A percentile compares a stretch with the other conserved stretches of the same genome.
Evolutionary conservation across 495 filamentous ascomycete species (phyloP).

Genomic region (Astrothelium macrocarpum): DNA sequence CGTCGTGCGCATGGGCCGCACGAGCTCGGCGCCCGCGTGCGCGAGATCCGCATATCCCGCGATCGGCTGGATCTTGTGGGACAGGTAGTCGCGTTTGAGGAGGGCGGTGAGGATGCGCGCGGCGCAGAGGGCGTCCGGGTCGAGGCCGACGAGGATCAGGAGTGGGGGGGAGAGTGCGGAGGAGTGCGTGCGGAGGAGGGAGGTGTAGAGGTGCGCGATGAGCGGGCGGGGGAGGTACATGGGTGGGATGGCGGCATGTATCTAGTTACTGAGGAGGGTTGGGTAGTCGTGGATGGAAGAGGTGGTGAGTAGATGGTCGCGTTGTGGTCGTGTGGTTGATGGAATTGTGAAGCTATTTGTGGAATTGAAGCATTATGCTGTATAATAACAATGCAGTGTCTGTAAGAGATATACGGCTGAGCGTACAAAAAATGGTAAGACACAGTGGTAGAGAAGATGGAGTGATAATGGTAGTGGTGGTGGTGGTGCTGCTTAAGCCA

Average conservation of each 20-base stretch:
- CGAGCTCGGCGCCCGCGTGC: conserved; percentile 61
- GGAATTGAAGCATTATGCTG: not conserved
- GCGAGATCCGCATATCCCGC: conserved; percentile 85
- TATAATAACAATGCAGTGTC: not conserved
- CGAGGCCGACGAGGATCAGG: conserved; percentile 85
- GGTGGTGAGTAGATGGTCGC: not conserved
- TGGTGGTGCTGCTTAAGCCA: too few species aligned
- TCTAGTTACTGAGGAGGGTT: not conserved
- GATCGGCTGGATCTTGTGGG: conserved; percentile 95
- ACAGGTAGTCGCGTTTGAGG: conserved; percentile 91
- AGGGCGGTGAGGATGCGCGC: conserved; percentile 86
- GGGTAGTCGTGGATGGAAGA: not conserved
- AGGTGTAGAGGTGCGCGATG: conserved; percentile 80
- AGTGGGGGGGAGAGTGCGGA: conserved; percentile 80
- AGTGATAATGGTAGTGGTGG: not conserved
- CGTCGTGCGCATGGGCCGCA: conserved; percentile 70
- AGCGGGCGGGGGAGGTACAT: conserved; percentile 95
- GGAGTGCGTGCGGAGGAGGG: conserved; percentile 71
- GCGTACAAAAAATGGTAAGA: not conserved
- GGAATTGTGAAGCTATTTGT: not conserved
- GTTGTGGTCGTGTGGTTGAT: not conserved
- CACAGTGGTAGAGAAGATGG: not conserved
- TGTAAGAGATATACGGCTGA: not conserved
- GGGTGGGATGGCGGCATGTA: conserved; percentile 3
- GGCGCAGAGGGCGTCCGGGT: conserved; percentile 91